Evolutionary conservation across 805 yeast genomes (phyloP).

Genomic region (Vanderwaltozyma tropicalis): DNA sequence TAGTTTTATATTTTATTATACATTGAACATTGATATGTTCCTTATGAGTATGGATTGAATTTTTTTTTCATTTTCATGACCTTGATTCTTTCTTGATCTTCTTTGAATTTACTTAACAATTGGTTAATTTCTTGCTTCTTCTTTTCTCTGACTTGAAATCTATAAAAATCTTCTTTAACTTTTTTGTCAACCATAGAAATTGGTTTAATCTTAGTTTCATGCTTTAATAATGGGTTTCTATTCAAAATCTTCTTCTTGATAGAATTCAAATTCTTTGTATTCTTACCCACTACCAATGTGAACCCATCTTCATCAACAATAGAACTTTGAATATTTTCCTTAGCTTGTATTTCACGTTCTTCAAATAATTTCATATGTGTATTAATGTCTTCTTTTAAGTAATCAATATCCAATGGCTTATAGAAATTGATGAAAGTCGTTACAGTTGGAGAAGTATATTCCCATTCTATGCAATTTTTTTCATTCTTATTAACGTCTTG

Average conservation of each 20-base stretch:
- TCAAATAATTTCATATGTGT: constrained; percentile 58
- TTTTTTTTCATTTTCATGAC: constrained; percentile 69
- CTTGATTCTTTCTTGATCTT: constrained; percentile 79
- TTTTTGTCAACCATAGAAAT: constrained; percentile 46
- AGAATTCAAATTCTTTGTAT: constrained; percentile 58
- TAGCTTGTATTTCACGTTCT: constrained; percentile 52
- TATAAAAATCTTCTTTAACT: constrained; percentile 80
- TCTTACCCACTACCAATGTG: constrained; percentile 79
- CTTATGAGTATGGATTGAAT: constrained; percentile 67
- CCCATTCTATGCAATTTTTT: constrained; percentile 28
- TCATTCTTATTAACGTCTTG: constrained; percentile 37
- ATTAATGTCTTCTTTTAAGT: constrained; percentile 47
- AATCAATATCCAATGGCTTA: constrained; percentile 38
- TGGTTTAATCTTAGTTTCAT: constrained; percentile 16
- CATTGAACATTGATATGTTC: no score
- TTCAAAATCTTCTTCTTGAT: constrained; percentile 26
- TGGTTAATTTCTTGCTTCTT: constrained; percentile 91
- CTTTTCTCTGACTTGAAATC: constrained; percentile 89
- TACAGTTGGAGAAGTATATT: constrained; percentile 27
- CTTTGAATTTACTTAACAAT: constrained; percentile 69
- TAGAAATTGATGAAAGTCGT: constrained; percentile 35
- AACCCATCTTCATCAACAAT: constrained; percentile 90
- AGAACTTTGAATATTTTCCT: constrained; percentile 44
- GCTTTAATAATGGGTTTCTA: constrained; percentile 26
- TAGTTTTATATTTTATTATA: no score